Conservation (phyloP, 169 alveolate genomes). For the Plasmodium gonderi region DNA sequence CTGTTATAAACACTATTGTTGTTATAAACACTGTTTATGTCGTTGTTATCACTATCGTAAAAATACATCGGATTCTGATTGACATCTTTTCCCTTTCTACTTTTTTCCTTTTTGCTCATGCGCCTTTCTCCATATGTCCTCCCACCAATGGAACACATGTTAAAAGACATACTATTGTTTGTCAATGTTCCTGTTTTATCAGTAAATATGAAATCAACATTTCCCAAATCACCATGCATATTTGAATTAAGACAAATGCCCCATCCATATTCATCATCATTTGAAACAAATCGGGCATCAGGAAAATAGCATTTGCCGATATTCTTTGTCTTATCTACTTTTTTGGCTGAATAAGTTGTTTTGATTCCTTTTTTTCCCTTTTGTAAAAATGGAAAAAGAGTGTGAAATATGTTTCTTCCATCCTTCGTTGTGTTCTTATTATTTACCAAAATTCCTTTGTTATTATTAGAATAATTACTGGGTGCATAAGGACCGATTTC, state of each 20-base stretch:
- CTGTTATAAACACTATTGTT: no score
- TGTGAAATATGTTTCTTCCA: conserved; percentile 3
- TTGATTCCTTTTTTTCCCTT: background rate
- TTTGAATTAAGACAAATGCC: conserved; percentile 71
- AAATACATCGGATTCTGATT: background rate
- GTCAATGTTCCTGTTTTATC: conserved; percentile 99
- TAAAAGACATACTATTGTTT: conserved; percentile 96
- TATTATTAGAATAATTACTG: background rate
- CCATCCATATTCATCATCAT: conserved; percentile 62
- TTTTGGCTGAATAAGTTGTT: background rate
- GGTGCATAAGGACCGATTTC: background rate
- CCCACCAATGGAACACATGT: conserved; percentile 77
- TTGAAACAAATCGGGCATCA: background rate
- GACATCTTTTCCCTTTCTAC: background rate
- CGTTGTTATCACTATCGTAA: background rate
- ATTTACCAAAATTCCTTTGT: conserved; percentile 7
- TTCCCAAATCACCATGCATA: conserved; percentile 96
- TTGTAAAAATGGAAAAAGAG: conserved; percentile 33
- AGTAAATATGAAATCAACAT: conserved; percentile 94
- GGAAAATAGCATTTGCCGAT: background rate
- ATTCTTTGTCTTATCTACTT: background rate
- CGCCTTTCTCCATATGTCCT: conserved; percentile 30
- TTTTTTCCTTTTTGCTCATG: background rate
- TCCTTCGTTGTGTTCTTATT: background rate
- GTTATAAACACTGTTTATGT: no score